Percentiles rank a stretch among this genome's conserved stretches.
These are phyloP conservation scores for Lignosus rhinocerotis DNA, from an alignment of 1,284 basidiomycete genomes.

Conservation along the genomic window DNA sequence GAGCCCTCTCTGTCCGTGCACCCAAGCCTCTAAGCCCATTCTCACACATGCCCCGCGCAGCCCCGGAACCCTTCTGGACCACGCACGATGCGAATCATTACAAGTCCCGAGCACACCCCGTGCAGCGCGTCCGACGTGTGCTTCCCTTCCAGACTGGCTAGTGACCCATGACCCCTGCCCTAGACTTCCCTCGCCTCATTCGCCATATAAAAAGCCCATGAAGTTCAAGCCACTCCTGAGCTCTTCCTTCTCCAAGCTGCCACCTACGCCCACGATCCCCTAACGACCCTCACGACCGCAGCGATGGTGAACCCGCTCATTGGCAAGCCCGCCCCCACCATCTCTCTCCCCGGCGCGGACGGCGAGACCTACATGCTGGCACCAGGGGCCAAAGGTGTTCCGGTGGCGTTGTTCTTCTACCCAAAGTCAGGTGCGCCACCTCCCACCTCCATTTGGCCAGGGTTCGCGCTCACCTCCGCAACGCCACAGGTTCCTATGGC, in stretches of 20 bases:
- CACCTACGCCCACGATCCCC: slow-evolving; percentile 14
- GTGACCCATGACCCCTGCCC: neutral
- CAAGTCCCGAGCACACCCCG: neutral
- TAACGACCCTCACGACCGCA: slow-evolving; percentile 14
- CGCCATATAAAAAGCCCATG: slow-evolving; percentile 1
- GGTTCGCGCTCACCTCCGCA: neutral
- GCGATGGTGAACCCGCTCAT: slow-evolving; percentile 44
- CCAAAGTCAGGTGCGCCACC: slow-evolving; percentile 55
- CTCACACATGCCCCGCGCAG: neutral
- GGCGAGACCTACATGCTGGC: slow-evolving; percentile 51
- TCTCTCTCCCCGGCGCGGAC: slow-evolving; percentile 50
- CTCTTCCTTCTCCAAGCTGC: neutral
- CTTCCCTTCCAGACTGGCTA: neutral
- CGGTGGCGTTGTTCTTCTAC: slow-evolving; percentile 75
- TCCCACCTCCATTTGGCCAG: slow-evolving; percentile 17
- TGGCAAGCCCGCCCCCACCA: slow-evolving; percentile 49
- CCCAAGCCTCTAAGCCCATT: neutral
- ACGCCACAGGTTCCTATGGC: slow-evolving; percentile 58
- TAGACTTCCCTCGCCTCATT: neutral
- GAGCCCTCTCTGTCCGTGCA: neutral
- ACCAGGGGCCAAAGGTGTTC: slow-evolving; percentile 46
- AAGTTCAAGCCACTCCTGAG: neutral
- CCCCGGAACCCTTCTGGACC: neutral
- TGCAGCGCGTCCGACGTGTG: neutral
- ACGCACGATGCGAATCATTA: neutral